These are phyloP conservation scores for Papiliotrema laurentii DNA, from an alignment of 1,284 basidiomycete species.

Conservation along the genomic window DNA sequence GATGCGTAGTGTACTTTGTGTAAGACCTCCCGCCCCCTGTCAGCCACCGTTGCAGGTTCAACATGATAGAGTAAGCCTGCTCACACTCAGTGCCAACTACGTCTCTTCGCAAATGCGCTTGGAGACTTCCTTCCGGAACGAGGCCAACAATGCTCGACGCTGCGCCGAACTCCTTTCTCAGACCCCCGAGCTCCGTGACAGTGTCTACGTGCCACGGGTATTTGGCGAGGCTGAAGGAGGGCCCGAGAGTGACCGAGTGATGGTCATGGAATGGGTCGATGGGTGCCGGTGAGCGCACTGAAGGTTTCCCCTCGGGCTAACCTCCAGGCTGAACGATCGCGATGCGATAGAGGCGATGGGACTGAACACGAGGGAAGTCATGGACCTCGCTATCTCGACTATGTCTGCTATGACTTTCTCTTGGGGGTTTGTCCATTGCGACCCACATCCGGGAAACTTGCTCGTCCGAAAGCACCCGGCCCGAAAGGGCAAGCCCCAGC, in stretches of 20 bases:
- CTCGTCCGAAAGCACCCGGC: constrained; percentile 69
- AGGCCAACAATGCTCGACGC: constrained; percentile 51
- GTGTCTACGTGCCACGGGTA: constrained; percentile 74
- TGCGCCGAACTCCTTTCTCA: constrained; percentile 41
- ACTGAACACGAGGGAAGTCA: constrained; percentile 52
- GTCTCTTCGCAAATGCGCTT: constrained; percentile 72
- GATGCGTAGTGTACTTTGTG: constrained; percentile 43
- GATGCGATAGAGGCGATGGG: constrained; percentile 45
- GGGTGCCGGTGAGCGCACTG: constrained; percentile 52
- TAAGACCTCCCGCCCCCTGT: constrained; percentile 10
- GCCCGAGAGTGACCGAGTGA: constrained; percentile 60
- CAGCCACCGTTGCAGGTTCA: neutral
- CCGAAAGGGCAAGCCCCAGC: constrained; percentile 60
- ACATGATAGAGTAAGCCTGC: neutral
- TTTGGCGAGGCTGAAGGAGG: constrained; percentile 61
- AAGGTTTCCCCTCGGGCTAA: constrained; percentile 1
- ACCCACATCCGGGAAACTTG: constrained; percentile 70
- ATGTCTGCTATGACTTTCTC: constrained; percentile 83
- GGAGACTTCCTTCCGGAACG: constrained; percentile 73
- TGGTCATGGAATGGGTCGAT: constrained; percentile 80
- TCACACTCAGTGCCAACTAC: constrained; percentile 57
- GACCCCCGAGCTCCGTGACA: constrained; percentile 60
- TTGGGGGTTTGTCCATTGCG: constrained; percentile 75
- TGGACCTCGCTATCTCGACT: constrained; percentile 53
- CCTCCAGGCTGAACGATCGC: constrained; percentile 62